These are phyloP conservation scores for Trichoderma hamatum DNA, from an alignment of 2,329 filamentous ascomycete species.

Conservation along the genomic window DNA sequence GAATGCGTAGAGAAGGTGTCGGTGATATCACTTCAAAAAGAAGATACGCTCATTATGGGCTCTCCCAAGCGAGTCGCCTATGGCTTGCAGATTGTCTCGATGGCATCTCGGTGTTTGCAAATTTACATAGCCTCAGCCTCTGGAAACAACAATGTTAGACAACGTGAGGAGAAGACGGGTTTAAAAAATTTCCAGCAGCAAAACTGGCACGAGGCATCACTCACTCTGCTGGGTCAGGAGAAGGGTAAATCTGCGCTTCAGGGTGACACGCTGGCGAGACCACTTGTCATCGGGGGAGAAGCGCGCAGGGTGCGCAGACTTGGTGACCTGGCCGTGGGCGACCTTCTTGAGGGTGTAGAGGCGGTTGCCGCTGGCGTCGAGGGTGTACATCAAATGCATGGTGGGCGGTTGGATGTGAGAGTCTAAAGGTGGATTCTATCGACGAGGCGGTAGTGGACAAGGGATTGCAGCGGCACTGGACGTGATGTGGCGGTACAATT, in stretches of 20 bases:
- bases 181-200: not conserved
- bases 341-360: slow-evolving; percentile 96
- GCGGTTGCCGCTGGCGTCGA: slow-evolving; percentile 81
- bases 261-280: slow-evolving; percentile 90
- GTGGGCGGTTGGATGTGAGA: slow-evolving; percentile 27
- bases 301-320: slow-evolving; percentile 91
- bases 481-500: not conserved
- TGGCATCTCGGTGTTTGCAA: not conserved
- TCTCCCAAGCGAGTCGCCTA: not conserved
- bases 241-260: slow-evolving; percentile 91
- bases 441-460: not conserved
- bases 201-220: slow-evolving; percentile 32
- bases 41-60: not conserved
- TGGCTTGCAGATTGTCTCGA: not conserved
- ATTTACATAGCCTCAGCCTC: slow-evolving; percentile 26
- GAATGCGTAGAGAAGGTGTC: not conserved
- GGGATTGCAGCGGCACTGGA: not conserved
- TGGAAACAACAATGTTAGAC: slow-evolving; percentile 1
- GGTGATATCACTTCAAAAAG: no score
- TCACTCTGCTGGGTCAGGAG: slow-evolving; percentile 77
- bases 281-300: slow-evolving; percentile 99
- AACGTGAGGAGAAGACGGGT: no score
- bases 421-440: not conserved
- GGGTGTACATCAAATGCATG: slow-evolving; percentile 78
- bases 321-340: slow-evolving; percentile 80